These are phyloP conservation scores for thale cress (Arabidopsis thaliana) DNA, from an alignment of 345 rosid genomes.

Conservation along the genomic window TAIR10.1 NC_003070.9:10863501-10864000, in stretches of 20 bases:
- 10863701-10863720: conserved; percentile 78
- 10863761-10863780: conserved; percentile 66
- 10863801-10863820: conserved; percentile 75
- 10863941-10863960: conserved; percentile 67
- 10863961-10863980: conserved; percentile 65
- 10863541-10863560: conserved; percentile 3
- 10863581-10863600: not conserved
- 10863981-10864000: conserved; percentile 66
- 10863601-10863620: conserved; percentile 21
- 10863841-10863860: conserved; percentile 28
- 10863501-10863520: conserved; percentile 6
- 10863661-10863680: conserved; percentile 43
- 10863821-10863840: conserved; percentile 66
- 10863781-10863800: conserved; percentile 67
- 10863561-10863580: conserved; percentile 10
- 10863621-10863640: conserved; percentile 28
- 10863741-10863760: conserved; percentile 66
- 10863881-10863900: not conserved
- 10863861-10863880: not conserved
- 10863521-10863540: not conserved
- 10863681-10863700: conserved; percentile 47
- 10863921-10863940: conserved; percentile 66
- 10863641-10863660: conserved; percentile 10
- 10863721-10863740: conserved; percentile 65
- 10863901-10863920: conserved; percentile 41